Evolutionary conservation across 2,329 filamentous ascomycete genomes (phyloP).

Genomic region (Colletotrichum abscissum): DNA sequence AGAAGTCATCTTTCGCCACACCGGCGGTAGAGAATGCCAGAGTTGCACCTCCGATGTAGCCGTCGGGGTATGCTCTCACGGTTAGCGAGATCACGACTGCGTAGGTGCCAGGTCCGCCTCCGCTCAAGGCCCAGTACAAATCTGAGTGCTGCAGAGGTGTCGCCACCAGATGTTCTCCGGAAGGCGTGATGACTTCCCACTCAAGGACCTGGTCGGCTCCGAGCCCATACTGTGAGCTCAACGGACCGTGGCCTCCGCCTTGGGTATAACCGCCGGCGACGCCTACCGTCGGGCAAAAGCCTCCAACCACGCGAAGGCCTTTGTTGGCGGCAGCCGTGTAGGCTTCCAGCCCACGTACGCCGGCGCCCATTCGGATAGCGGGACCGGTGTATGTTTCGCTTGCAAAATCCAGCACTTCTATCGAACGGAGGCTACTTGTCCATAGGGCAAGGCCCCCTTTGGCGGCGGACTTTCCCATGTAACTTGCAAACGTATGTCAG

Average conservation of each 20-base stretch:
- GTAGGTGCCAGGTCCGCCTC: constrained; percentile 63
- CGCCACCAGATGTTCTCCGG: constrained; percentile 54
- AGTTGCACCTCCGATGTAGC: neutral
- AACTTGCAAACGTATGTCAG: neutral
- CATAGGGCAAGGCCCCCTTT: constrained; percentile 49
- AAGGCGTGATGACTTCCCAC: constrained; percentile 58
- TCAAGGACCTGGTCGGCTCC: constrained; percentile 63
- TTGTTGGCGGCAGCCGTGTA: constrained; percentile 50
- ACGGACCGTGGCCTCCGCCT: constrained; percentile 63
- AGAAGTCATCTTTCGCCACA: no score
- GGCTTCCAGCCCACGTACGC: constrained; percentile 58
- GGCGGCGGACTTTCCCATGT: constrained; percentile 49
- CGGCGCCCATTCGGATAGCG: constrained; percentile 66
- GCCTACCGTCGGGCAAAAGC: constrained; percentile 61
- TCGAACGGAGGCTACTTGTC: constrained; percentile 48
- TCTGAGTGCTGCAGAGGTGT: constrained; percentile 55
- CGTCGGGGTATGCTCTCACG: neutral
- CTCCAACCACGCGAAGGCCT: constrained; percentile 57
- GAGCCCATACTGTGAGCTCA: constrained; percentile 59
- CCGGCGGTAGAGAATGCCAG: no score
- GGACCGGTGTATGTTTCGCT: constrained; percentile 56
- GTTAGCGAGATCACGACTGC: constrained; percentile 54
- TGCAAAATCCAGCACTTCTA: neutral
- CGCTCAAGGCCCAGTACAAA: constrained; percentile 65
- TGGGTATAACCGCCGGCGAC: constrained; percentile 64